Evolutionary conservation across 371 early-diverging fungal genomes (phyloP), one percentile per base, ranked within the genome.

Genomic region (Blastocladiella emersonii): DNA sequence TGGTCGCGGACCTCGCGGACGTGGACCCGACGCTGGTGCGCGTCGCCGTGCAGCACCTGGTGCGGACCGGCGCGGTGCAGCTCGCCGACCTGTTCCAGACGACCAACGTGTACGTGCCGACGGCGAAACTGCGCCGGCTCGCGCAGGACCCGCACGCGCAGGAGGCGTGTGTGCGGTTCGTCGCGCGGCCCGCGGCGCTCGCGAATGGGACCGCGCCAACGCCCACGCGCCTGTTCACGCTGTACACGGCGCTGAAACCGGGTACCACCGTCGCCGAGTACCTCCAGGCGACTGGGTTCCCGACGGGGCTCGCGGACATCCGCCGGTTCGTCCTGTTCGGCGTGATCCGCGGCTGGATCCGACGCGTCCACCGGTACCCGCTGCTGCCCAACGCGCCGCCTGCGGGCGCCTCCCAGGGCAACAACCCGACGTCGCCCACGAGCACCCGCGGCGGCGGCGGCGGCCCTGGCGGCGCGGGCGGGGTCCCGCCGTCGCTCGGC

Each of bases 341-440:
- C 6, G 59, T 57, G 35, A 6, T 34, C 13, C 10, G 21, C 8
- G 59, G 59, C 7, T 57, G 59, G 59, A 6, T 57, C 6, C 37
- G 43, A 6, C 23, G 59, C 12, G 59, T 57, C 34, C 43, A 57
- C 35, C 37, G 59, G 39, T 57, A 34, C 30, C 59, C 59, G 27
- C 7, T 57, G 13, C 17, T 25, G 19, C 51, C 51, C 13, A 17
- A 17, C 39, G 39, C 39, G 39, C 39, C 1, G 13, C 39, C 13
- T 17, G 13, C 39, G 39, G 8, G 39, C 39, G 17, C 39, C 6
- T 39, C 0, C 13, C 39, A 2, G 39, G 8, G 2, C 39, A 10
- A 17, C 39, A 17, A 39, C 39, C 39, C 39, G 6, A 39, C 39
- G 39, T 10, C 1, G 39, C 0, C 1, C 10, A 10, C 13, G 13